Evolutionary conservation across 352 stramenopile species (phyloP).

Genomic region (Phytophthora crassamura): DNA sequence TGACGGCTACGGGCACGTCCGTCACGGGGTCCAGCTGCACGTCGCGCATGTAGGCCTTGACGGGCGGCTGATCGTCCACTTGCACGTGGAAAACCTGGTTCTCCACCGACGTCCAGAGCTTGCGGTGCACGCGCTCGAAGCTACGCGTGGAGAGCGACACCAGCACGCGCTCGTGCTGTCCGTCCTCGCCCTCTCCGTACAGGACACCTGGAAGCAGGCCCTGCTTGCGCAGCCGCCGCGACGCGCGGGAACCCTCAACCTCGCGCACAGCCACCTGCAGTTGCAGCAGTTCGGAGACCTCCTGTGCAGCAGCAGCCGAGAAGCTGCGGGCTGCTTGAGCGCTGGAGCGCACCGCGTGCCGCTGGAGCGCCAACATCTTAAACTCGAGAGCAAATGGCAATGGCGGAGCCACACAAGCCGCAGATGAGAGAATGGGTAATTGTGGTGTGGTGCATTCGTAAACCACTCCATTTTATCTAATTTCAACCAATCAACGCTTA

Average conservation of each 20-base stretch:
- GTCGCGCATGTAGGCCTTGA: constrained; percentile 90
- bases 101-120: constrained; percentile 87
- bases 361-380: constrained; percentile 62
- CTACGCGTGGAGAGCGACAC: constrained; percentile 73
- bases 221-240: constrained; percentile 83
- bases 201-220: constrained; percentile 83
- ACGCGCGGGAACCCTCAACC: constrained; percentile 74
- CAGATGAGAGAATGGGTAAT: too few relatives aligned
- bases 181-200: constrained; percentile 82
- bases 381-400: constrained; percentile 21
- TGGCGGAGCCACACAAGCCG: constrained; percentile 39
- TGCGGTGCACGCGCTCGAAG: constrained; percentile 87
- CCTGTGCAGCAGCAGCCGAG: constrained; percentile 48
- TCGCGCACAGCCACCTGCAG: constrained; percentile 56
- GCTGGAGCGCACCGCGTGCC: constrained; percentile 46
- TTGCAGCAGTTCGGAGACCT: constrained; percentile 50
- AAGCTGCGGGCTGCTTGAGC: constrained; percentile 44
- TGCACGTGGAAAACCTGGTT: constrained; percentile 90
- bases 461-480: too few relatives aligned
- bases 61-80: constrained; percentile 58
- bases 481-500: constrained; percentile 14
- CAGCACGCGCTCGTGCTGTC: constrained; percentile 73
- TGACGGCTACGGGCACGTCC: constrained; percentile 83
- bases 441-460: too few relatives aligned
- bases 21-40: constrained; percentile 87